Percentiles rank a stretch among this genome's conserved stretches.
phyloP scores from a whole-genome alignment of 2,329 filamentous ascomycete species.

The Fusarium armeniacum region DNA sequence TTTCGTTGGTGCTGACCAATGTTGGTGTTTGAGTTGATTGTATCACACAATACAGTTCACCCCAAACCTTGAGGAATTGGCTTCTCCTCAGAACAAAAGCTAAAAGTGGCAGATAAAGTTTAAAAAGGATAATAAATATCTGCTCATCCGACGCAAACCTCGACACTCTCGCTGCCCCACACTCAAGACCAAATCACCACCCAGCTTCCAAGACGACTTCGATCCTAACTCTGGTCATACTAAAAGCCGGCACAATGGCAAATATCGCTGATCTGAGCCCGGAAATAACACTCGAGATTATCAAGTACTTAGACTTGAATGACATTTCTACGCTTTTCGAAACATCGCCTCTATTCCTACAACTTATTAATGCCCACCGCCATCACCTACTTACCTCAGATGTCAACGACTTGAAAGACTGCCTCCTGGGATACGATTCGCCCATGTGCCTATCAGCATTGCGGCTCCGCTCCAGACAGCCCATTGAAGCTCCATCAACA shows the following conservation, averaged over 20 bases:
- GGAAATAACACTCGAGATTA: not conserved
- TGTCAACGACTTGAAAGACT: not conserved
- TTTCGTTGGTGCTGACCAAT: too few species aligned
- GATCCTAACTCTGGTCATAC: too few species aligned
- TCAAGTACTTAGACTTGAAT: not conserved
- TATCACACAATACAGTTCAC: too few species aligned
- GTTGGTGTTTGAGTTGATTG: too few species aligned
- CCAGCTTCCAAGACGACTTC: too few species aligned
- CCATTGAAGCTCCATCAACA: not conserved
- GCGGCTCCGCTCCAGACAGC: not conserved
- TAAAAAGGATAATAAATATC: too few species aligned
- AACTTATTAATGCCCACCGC: not conserved
- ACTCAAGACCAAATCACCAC: too few species aligned
- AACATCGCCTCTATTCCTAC: not conserved
- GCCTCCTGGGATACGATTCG: not conserved
- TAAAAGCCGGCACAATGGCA: not conserved
- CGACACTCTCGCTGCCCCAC: too few species aligned
- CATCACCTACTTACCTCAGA: not conserved
- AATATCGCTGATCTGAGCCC: not conserved
- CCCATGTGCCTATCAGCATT: not conserved
- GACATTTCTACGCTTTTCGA: not conserved
- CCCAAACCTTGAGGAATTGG: too few species aligned
- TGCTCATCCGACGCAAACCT: too few species aligned
- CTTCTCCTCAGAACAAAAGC: too few species aligned
- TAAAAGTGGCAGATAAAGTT: too few species aligned